These are phyloP conservation scores for Candida ovalis DNA, from an alignment of 805 yeast species.

Conservation along the genomic window DNA sequence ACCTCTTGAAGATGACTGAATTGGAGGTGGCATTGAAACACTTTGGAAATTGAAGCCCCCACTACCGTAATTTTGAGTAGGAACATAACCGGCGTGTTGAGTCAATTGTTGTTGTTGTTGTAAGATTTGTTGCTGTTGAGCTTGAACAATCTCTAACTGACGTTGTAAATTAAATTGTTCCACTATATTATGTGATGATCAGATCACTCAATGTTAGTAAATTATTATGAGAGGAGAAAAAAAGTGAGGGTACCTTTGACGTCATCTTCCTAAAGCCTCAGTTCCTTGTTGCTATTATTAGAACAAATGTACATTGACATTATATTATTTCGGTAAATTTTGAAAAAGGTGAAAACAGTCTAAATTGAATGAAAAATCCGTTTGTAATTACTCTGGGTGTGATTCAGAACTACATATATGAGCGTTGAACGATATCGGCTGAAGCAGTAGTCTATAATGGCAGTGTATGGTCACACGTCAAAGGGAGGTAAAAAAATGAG, in stretches of 20 bases:
- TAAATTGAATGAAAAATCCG: too few species aligned
- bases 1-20: conserved; percentile 28
- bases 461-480: neutral
- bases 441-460: neutral
- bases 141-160: conserved; percentile 87
- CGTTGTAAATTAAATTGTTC: conserved; percentile 88
- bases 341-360: too few species aligned
- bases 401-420: too few species aligned
- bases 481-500: neutral
- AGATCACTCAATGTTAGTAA: conserved; percentile 17
- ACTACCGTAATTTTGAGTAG: conserved; percentile 11
- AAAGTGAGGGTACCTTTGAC: neutral
- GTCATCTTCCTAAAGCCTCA: neutral
- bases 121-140: conserved; percentile 83
- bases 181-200: conserved; percentile 33
- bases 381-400: too few species aligned
- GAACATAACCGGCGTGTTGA: conserved; percentile 24
- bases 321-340: neutral
- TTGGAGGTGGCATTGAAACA: conserved; percentile 25
- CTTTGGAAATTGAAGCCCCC: conserved; percentile 21
- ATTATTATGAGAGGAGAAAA: neutral
- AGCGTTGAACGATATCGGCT: too few species aligned
- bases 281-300: neutral
- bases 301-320: neutral
- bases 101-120: conserved; percentile 58